Conservation (phyloP, 768 basidiomycete genomes). For the Tubosaeta sp. region DNA sequence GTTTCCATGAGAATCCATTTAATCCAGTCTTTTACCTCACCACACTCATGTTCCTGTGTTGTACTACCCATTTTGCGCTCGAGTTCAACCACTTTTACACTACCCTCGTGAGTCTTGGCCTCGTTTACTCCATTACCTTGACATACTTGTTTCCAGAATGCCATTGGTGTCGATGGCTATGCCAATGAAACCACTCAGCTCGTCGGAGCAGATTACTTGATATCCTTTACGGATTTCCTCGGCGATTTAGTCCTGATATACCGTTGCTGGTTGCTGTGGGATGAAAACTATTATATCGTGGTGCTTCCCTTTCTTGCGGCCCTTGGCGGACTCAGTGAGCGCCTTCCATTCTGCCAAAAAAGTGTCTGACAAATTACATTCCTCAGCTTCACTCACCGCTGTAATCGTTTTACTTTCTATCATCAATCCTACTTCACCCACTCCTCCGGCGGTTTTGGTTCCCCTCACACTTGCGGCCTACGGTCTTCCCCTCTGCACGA, state of each 20-base stretch:
- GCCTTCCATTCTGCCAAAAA: not conserved
- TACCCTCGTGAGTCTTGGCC: conserved; percentile 27
- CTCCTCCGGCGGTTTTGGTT: conserved; percentile 33
- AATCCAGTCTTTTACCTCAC: conserved; percentile 27
- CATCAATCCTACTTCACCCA: conserved; percentile 25
- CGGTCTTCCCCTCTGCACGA: conserved; percentile 38
- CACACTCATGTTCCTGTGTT: conserved; percentile 30
- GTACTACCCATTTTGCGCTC: conserved; percentile 31
- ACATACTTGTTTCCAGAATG: conserved; percentile 11
- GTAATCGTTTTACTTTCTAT: conserved; percentile 30
- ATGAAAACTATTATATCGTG: conserved; percentile 27
- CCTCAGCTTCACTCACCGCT: no score
- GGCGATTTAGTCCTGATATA: conserved; percentile 36
- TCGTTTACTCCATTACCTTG: not conserved
- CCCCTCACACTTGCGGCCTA: conserved; percentile 36
- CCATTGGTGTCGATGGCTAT: conserved; percentile 25
- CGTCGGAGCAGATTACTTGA: conserved; percentile 33
- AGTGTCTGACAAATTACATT: conserved; percentile 10
- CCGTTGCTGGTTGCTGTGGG: conserved; percentile 43
- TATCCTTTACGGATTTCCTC: conserved; percentile 34
- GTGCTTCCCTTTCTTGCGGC: conserved; percentile 34
- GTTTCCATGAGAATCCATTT: conserved; percentile 7
- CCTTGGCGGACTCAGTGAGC: conserved; percentile 33
- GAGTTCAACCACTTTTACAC: conserved; percentile 35
- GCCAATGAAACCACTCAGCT: conserved; percentile 30